A percentile compares a stretch with the other conserved stretches of the same genome.
These are phyloP conservation scores for Trifolium dubium DNA, from an alignment of 306 rosid genomes.

Conservation along the genomic window DNA sequence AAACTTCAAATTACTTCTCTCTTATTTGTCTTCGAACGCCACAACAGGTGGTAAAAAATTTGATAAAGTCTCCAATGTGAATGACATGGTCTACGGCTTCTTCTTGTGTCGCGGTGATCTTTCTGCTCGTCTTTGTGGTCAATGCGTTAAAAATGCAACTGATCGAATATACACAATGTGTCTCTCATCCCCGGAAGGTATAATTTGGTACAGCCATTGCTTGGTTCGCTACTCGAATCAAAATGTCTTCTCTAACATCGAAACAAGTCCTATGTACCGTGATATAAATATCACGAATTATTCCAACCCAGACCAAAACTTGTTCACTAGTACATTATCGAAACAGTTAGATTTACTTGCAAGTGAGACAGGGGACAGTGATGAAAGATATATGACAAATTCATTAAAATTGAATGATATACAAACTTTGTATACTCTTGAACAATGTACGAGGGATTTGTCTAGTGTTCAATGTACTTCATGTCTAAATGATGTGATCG, in stretches of 20 bases:
- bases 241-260: not conserved
- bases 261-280: not conserved
- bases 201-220: constrained; percentile 32
- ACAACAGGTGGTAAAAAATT: not conserved
- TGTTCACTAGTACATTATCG: not conserved
- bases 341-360: not conserved
- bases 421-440: not conserved
- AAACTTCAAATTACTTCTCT: not conserved
- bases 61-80: not conserved
- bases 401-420: not conserved
- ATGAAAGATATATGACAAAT: not conserved
- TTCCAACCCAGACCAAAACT: not conserved
- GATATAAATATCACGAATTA: not conserved
- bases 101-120: constrained; percentile 35
- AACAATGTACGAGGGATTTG: not conserved
- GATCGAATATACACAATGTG: not conserved
- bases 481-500: not conserved
- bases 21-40: constrained; percentile 31
- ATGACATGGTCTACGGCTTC: not conserved
- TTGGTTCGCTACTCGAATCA: constrained; percentile 16
- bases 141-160: constrained; percentile 1
- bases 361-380: not conserved
- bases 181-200: not conserved
- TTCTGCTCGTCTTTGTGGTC: not conserved
- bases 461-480: not conserved